phyloP scores from a whole-genome alignment of 164 flowering plant species.

The Aristolochia fimbriata region DNA sequence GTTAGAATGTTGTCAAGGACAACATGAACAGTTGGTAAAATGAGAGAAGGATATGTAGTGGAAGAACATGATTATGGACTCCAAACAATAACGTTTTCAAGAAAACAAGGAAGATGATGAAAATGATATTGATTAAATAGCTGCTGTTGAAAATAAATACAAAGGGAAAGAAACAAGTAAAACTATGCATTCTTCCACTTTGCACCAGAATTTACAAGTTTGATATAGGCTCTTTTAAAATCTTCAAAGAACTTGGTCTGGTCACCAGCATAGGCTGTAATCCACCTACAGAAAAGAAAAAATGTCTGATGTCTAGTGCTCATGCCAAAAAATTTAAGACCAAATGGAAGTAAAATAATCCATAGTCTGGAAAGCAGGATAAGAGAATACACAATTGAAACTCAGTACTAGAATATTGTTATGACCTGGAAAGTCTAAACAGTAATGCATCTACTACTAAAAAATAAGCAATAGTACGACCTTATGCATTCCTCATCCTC shows the following conservation, averaged over 20 bases:
- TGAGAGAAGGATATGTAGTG: too few species aligned
- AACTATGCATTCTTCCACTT: conserved; percentile 40
- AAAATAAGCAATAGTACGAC: conserved; percentile 18
- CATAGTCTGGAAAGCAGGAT: background rate
- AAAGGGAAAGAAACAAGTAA: background rate
- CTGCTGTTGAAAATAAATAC: background rate
- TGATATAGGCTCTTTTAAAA: conserved; percentile 59
- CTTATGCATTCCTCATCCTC: conserved; percentile 89
- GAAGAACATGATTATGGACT: too few species aligned
- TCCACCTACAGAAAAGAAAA: conserved; percentile 52
- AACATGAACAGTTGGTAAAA: too few species aligned
- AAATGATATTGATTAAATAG: too few species aligned
- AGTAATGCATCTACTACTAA: background rate
- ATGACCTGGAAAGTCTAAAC: background rate
- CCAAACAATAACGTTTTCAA: too few species aligned
- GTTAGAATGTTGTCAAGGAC: too few species aligned
- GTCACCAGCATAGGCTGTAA: conserved; percentile 53
- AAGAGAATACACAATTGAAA: background rate
- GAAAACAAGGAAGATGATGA: too few species aligned
- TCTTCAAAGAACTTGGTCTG: conserved; percentile 66
- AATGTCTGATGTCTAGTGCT: background rate
- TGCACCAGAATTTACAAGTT: conserved; percentile 82
- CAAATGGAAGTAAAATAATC: too few species aligned
- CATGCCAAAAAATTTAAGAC: background rate
- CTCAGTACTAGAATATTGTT: background rate